A percentile compares a stretch with the other conserved stretches of the same genome.
Evolutionary conservation across 108 stramenopile species (phyloP).

Genomic region (Nitzschia palea): DNA sequence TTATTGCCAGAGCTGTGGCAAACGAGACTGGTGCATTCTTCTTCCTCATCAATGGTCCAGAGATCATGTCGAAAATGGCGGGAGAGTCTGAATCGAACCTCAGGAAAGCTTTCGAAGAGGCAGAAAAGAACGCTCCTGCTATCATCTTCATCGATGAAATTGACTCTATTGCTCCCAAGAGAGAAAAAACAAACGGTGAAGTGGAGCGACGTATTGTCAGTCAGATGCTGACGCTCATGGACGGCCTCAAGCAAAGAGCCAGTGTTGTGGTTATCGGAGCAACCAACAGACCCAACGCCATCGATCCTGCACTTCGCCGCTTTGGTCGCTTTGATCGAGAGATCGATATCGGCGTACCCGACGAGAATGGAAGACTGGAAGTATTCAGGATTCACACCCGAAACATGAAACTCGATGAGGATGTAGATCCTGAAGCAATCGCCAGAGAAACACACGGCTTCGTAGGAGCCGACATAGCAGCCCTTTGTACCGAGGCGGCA

Average conservation of each 20-base stretch:
- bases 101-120: conserved; percentile 97
- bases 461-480: conserved; percentile 99
- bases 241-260: conserved; percentile 96
- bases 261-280: conserved; percentile 98
- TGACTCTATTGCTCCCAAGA: conserved; percentile 99
- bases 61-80: conserved; percentile 99
- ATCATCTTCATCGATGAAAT: conserved; percentile 99
- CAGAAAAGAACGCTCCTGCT: conserved; percentile 99
- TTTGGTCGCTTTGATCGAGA: conserved; percentile 99
- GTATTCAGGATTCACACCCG: conserved; percentile 99
- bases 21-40: conserved; percentile 99
- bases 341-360: conserved; percentile 99
- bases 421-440: conserved; percentile 97
- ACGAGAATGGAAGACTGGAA: conserved; percentile 99
- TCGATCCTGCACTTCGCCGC: conserved; percentile 96
- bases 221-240: conserved; percentile 99
- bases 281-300: conserved; percentile 96
- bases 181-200: conserved; percentile 99
- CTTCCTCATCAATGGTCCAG: conserved; percentile 99
- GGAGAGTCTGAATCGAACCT: conserved; percentile 98
- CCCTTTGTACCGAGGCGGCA: conserved; percentile 99
- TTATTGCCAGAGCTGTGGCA: conserved; percentile 99
- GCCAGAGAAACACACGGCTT: conserved; percentile 98
- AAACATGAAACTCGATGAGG: conserved; percentile 99
- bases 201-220: conserved; percentile 98